These are phyloP conservation scores for Alternaria longipes DNA, from an alignment of 2,329 filamentous ascomycete species.

Conservation along the genomic window DNA sequence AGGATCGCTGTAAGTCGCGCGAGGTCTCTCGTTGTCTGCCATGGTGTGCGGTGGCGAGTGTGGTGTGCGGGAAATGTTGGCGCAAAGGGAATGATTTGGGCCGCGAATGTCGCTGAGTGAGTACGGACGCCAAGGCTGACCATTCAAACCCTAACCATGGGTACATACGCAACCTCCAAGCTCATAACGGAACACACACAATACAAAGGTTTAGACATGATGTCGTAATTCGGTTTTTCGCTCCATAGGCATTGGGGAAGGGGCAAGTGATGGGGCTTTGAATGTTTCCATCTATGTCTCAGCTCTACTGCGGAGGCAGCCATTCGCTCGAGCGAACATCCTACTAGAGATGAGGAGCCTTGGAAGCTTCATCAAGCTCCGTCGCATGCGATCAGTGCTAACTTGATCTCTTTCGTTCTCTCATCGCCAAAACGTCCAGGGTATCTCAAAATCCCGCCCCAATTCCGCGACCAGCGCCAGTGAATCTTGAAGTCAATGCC, in stretches of 20 bases:
- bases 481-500: not conserved
- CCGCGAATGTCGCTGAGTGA: not conserved
- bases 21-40: conserved; percentile 40
- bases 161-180: not conserved
- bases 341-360: not conserved
- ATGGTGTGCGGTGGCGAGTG: conserved; percentile 21
- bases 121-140: conserved; percentile 18
- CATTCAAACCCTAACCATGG: not conserved
- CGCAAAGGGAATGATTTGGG: conserved; percentile 8
- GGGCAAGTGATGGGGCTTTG: too few relatives aligned
- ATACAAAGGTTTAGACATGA: not conserved
- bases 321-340: not conserved
- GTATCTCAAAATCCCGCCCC: conserved; percentile 11
- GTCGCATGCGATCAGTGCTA: not conserved
- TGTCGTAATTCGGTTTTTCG: fast-evolving
- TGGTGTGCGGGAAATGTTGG: conserved; percentile 2
- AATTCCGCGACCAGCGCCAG: conserved; percentile 8
- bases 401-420: not conserved
- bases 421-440: conserved; percentile 17
- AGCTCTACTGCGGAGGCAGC: not conserved
- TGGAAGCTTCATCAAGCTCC: not conserved
- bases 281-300: not conserved
- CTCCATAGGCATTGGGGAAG: too few relatives aligned
- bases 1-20: conserved; percentile 25
- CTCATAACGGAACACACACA: not conserved